phyloP scores from a whole-genome alignment of 1,284 basidiomycete genomes.

The Ceratobasidium sp. region DNA sequence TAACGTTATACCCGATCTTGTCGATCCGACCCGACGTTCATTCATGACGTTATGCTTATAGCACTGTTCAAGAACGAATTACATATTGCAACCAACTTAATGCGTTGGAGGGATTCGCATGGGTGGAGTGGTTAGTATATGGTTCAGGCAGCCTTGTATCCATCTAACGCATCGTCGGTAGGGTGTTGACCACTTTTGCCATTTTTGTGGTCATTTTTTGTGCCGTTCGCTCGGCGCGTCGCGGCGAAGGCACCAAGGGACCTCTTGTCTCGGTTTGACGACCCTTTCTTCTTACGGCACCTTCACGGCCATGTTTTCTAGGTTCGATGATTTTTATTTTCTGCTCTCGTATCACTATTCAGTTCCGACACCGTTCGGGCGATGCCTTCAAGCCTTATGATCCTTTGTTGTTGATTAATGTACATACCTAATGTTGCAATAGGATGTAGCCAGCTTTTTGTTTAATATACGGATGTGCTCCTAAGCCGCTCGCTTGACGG shows the following conservation, averaged over 20 bases:
- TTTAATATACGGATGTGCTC: background rate
- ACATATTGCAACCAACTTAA: slow-evolving; percentile 70
- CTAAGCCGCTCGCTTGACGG: background rate
- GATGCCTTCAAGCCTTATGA: slow-evolving; percentile 3
- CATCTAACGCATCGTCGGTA: slow-evolving; percentile 44
- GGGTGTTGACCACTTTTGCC: slow-evolving; percentile 62
- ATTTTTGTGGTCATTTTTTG: slow-evolving; percentile 61
- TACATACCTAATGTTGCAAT: slow-evolving; percentile 12
- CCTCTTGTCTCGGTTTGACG: slow-evolving; percentile 50
- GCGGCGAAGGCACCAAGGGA: slow-evolving; percentile 64
- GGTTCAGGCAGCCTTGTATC: slow-evolving; percentile 5
- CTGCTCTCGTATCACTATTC: background rate
- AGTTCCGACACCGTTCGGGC: background rate
- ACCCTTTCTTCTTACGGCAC: background rate
- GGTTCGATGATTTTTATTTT: slow-evolving; percentile 31
- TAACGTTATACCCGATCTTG: slow-evolving; percentile 8
- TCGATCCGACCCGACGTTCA: slow-evolving; percentile 31
- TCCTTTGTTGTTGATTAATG: slow-evolving; percentile 7
- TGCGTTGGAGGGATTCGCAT: slow-evolving; percentile 63
- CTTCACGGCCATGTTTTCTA: background rate
- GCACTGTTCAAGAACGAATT: slow-evolving; percentile 53
- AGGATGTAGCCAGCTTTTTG: slow-evolving; percentile 11
- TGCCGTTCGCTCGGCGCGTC: slow-evolving; percentile 57
- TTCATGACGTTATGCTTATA: slow-evolving; percentile 2
- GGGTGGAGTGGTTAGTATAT: slow-evolving; percentile 63